Percentiles rank a stretch among this genome's conserved stretches.
Conservation (phyloP, 768 basidiomycete species). For the Cystoderma amianthinum region DNA sequence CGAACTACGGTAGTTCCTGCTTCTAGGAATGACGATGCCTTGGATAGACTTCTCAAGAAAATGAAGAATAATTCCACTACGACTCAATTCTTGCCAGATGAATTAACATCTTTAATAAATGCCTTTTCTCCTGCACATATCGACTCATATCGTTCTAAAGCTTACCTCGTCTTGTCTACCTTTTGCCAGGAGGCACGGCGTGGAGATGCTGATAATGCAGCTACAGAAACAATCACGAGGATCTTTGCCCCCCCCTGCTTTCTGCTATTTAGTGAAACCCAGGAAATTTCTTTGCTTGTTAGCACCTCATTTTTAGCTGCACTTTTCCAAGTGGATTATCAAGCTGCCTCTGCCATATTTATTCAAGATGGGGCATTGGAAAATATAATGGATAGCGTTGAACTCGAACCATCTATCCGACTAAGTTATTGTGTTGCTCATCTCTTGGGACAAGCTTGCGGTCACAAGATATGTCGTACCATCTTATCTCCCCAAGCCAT, state of each 20-base stretch:
- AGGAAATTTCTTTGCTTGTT: conserved; percentile 42
- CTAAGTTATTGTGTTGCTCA: conserved; percentile 61
- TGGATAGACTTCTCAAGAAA: conserved; percentile 24
- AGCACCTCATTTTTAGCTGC: conserved; percentile 69
- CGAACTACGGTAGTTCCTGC: too few species aligned
- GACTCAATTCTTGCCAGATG: conserved; percentile 40
- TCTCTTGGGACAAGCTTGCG: conserved; percentile 68
- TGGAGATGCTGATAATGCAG: conserved; percentile 32
- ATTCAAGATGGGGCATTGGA: conserved; percentile 55
- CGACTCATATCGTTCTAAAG: conserved; percentile 49
- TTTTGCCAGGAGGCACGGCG: conserved; percentile 48
- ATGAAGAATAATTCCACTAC: conserved; percentile 16
- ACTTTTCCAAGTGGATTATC: conserved; percentile 78
- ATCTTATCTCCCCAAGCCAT: conserved; percentile 48
- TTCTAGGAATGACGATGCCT: too few species aligned
- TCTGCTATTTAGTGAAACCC: conserved; percentile 45
- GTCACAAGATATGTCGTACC: conserved; percentile 66
- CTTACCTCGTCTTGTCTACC: conserved; percentile 62
- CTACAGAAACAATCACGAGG: conserved; percentile 40
- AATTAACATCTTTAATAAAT: conserved; percentile 42
- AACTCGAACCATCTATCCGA: conserved; percentile 44
- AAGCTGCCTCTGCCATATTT: conserved; percentile 60
- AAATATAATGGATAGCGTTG: conserved; percentile 61
- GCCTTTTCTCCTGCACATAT: conserved; percentile 46
- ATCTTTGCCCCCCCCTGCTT: conserved; percentile 45